phyloP scores from a whole-genome alignment of 129 eudicot genomes.

The Lactuca saligna region DNA sequence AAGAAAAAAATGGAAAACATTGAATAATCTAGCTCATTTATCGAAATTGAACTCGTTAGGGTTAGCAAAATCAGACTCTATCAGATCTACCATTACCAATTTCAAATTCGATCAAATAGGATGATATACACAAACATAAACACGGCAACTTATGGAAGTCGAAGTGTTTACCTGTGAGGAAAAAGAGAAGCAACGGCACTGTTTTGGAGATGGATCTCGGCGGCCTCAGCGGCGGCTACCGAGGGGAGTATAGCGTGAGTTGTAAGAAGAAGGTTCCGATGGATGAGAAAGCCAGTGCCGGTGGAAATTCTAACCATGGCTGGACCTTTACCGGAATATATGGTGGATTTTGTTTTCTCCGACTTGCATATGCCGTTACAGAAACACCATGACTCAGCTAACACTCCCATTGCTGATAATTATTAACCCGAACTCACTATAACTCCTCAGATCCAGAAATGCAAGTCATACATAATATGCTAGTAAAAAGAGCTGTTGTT shows the following conservation, averaged over 20 bases:
- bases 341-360: constrained; percentile 72
- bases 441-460: constrained; percentile 37
- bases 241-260: constrained; percentile 83
- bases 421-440: background rate
- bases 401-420: constrained; percentile 61
- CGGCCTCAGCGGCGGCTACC: constrained; percentile 72
- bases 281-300: constrained; percentile 79
- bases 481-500: background rate
- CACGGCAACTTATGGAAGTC: background rate
- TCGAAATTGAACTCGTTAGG: constrained; percentile 22
- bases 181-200: constrained; percentile 69
- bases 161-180: constrained; percentile 65
- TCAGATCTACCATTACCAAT: constrained; percentile 19
- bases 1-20: background rate
- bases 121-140: constrained; percentile 6
- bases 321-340: constrained; percentile 62
- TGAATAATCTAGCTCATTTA: background rate
- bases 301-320: constrained; percentile 62
- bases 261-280: constrained; percentile 74
- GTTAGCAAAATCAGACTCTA: constrained; percentile 3
- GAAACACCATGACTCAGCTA: constrained; percentile 82
- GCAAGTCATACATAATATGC: background rate
- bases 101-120: constrained; percentile 5
- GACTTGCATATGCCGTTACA: constrained; percentile 95
- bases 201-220: constrained; percentile 82